phyloP scores from a whole-genome alignment of 1,139 yeast genomes.

The Citeromyces hawaiiensis region DNA sequence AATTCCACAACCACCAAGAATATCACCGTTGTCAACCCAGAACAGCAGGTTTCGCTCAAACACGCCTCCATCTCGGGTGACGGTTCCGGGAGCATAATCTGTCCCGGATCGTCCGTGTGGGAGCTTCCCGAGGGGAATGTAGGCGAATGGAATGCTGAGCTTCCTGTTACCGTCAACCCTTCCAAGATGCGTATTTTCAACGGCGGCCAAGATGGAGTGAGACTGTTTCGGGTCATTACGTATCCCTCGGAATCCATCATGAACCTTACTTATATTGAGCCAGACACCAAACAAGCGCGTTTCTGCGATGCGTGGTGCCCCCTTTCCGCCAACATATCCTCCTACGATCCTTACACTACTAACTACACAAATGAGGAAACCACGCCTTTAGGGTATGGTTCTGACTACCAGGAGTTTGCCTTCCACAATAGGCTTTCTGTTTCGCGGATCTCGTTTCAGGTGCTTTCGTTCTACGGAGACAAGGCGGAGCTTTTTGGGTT shows the following conservation, averaged over 20 bases:
- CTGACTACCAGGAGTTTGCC: constrained; percentile 63
- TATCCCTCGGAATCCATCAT: constrained; percentile 79
- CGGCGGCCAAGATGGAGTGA: constrained; percentile 40
- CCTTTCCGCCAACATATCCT: constrained; percentile 16
- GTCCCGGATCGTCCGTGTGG: constrained; percentile 27
- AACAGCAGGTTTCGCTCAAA: constrained; percentile 54
- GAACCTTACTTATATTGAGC: constrained; percentile 82
- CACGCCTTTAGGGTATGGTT: constrained; percentile 23
- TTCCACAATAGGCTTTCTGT: constrained; percentile 64
- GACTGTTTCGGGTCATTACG: constrained; percentile 60
- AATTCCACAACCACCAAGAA: constrained; percentile 15
- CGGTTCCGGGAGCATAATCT: constrained; percentile 25
- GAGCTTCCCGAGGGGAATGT: constrained; percentile 45
- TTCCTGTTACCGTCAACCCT: constrained; percentile 51
- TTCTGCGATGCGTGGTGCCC: constrained; percentile 91
- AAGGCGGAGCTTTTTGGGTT: constrained; percentile 62
- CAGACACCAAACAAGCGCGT: constrained; percentile 36
- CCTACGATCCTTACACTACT: not conserved
- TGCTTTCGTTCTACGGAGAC: constrained; percentile 57
- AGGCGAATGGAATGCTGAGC: constrained; percentile 56
- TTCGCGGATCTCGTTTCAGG: constrained; percentile 47
- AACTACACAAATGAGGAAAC: constrained; percentile 1
- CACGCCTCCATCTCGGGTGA: constrained; percentile 47
- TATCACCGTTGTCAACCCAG: constrained; percentile 21
- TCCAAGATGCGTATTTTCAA: constrained; percentile 65